Base-by-base conservation (phyloP, 139 green algal genomes). In the Eudorina sp. region DNA sequence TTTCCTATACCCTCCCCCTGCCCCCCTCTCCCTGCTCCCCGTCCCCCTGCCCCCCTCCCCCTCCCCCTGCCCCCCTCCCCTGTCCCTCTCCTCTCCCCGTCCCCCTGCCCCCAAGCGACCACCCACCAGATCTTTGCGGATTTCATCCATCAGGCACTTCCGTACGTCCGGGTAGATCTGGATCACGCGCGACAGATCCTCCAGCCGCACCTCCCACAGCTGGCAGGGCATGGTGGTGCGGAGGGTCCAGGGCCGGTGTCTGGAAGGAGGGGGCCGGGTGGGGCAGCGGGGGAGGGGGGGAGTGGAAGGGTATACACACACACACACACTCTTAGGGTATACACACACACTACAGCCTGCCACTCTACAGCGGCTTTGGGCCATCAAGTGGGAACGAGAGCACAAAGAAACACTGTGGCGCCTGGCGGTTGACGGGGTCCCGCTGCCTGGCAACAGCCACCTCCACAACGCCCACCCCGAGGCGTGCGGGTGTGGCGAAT, bases 191-290 rank as follows among this genome's bases (percentile, higher is more conserved):
- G 36, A 60, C 31, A 86, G 80, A 45, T 90, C 85, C 14, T 36
- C 8, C 34, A 64, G 36, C 14, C 43, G 76, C 43, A 90, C 46
- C 73, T 78, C 64, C 85, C 85, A 90, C 85, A 90, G 62, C 31
- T 68, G 27, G 74, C 85, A 90, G 8, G 85, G 85, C 19, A 34
- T 0, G 0, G 46, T 55, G 14, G 58, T 38, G 36, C 73, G 58
- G 0, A 81, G 58, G 19, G 62, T 90, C 85, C 85, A 90, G 34
- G 79, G 75, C 8, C 85, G 85, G 53, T 81, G 27, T 34, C 85
- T 90, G 73, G 60, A n/a, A 9, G 38, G 48, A 6, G 51, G 23
- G 43, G 16, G 51, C 51, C 3, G 25, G n/a, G 45, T 6, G 21
- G 43, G 43, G 60, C 7, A 21, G 7, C 19, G 25, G 60, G 11